phyloP scores from a whole-genome alignment of 352 stramenopile species.

The Phytopythium delawarense region DNA sequence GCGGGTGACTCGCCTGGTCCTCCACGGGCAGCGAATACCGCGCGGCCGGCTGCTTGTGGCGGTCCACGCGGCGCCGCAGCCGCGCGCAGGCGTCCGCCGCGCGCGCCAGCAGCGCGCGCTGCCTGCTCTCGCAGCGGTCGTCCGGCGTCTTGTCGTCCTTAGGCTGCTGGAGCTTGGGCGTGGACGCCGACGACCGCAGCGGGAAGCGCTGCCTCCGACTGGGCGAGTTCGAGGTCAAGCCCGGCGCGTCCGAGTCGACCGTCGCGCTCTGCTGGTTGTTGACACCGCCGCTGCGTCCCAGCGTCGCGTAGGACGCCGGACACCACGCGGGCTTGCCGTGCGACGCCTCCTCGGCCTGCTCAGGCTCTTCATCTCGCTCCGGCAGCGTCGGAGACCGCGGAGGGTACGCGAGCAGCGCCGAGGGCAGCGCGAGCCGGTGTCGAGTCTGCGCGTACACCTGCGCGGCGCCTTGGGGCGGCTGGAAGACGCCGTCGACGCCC shows the following conservation, averaged over 20 bases:
- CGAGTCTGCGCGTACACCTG: constrained; percentile 3
- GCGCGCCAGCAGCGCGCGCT: constrained; percentile 26
- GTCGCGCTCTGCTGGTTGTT: background rate
- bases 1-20: constrained; percentile 21
- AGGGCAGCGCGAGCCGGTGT: background rate
- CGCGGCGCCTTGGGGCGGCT: constrained; percentile 29
- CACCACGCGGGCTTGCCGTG: constrained; percentile 22
- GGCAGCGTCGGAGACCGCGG: background rate
- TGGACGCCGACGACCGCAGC: constrained; percentile 7
- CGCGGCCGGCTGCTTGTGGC: constrained; percentile 32
- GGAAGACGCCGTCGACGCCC: constrained; percentile 40
- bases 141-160: constrained; percentile 12
- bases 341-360: background rate
- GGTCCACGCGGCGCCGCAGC: constrained; percentile 25
- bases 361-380: constrained; percentile 15
- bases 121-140: constrained; percentile 19
- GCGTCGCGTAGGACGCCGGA: constrained; percentile 27
- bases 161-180: background rate
- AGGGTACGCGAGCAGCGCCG: constrained; percentile 1
- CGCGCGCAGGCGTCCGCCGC: constrained; percentile 20
- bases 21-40: constrained; percentile 54
- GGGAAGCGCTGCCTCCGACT: constrained; percentile 26
- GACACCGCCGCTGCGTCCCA: background rate
- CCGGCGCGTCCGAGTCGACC: constrained; percentile 4
- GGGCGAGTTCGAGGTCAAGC: background rate